These are phyloP conservation scores for Arxiozyma bovina DNA, from an alignment of 1,139 yeast species.

Conservation along the genomic window DNA sequence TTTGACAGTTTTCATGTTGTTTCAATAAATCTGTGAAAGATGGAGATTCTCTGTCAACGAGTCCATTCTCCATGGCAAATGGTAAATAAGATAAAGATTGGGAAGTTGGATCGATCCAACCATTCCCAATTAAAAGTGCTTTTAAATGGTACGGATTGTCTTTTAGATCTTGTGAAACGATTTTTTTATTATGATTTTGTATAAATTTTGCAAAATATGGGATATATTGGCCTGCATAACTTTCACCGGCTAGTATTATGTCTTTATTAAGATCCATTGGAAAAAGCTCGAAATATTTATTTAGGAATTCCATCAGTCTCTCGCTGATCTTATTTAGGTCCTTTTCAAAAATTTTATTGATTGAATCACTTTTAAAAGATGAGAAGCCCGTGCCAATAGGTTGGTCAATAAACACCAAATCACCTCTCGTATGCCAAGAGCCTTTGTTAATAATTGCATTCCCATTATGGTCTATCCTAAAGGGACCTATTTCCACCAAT, in stretches of 20 bases:
- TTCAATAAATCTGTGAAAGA: slow-evolving; percentile 36
- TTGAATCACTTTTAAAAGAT: slow-evolving; percentile 25
- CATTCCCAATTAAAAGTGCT: slow-evolving; percentile 83
- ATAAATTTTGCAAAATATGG: slow-evolving; percentile 75
- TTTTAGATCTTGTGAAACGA: slow-evolving; percentile 16
- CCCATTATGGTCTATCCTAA: slow-evolving; percentile 46
- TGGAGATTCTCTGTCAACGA: slow-evolving; percentile 40
- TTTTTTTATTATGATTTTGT: slow-evolving; percentile 36
- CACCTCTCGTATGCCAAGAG: slow-evolving; percentile 76
- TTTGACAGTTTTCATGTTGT: slow-evolving; percentile 58
- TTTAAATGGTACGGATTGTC: slow-evolving; percentile 36
- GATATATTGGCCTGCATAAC: slow-evolving; percentile 94
- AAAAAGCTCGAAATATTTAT: slow-evolving; percentile 57
- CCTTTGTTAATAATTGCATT: slow-evolving; percentile 52
- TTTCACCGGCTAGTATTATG: slow-evolving; percentile 82
- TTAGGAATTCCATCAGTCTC: slow-evolving; percentile 59
- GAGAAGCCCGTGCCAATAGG: slow-evolving; percentile 95
- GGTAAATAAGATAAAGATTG: slow-evolving; percentile 82
- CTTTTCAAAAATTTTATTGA: slow-evolving; percentile 36
- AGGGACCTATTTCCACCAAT: slow-evolving; percentile 84
- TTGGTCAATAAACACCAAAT: slow-evolving; percentile 82
- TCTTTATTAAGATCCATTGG: slow-evolving; percentile 64
- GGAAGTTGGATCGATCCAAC: slow-evolving; percentile 87
- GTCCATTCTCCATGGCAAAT: slow-evolving; percentile 50
- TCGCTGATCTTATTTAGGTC: slow-evolving; percentile 52